These are phyloP conservation scores for Pseudoturritis turrita DNA, from an alignment of 345 rosid species.

Conservation along the genomic window DNA sequence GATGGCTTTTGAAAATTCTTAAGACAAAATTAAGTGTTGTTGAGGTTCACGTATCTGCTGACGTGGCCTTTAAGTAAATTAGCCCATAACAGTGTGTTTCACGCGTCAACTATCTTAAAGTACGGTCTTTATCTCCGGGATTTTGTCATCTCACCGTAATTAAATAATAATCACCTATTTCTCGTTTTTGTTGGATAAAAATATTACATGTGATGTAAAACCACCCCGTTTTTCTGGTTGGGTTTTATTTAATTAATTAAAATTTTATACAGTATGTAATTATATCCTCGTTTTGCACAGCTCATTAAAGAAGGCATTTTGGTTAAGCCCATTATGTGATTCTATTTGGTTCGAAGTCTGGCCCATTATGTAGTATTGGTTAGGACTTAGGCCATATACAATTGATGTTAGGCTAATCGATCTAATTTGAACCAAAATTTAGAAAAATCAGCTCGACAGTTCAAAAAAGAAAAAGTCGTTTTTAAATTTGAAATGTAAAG, in stretches of 20 bases:
- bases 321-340: neutral
- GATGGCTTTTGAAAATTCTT: slow-evolving; percentile 1
- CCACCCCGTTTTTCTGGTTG: neutral
- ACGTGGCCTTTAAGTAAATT: slow-evolving; percentile 23
- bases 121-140: slow-evolving; percentile 19
- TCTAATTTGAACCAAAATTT: neutral
- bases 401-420: neutral
- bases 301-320: neutral
- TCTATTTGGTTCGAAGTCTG: neutral
- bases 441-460: too few relatives aligned
- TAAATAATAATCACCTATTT: neutral
- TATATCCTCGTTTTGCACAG: neutral
- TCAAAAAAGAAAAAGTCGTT: too few relatives aligned
- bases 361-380: neutral
- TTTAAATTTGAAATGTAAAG: too few relatives aligned
- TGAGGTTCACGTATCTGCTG: slow-evolving; percentile 27
- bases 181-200: neutral
- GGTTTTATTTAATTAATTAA: neutral
- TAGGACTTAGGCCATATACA: slow-evolving; percentile 1
- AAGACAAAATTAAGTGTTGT: slow-evolving; percentile 7
- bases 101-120: slow-evolving; percentile 32
- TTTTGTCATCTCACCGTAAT: slow-evolving; percentile 14
- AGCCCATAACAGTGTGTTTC: slow-evolving; percentile 24
- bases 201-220: neutral
- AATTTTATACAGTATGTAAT: neutral